Evolutionary conservation across 257 asterid genomes (phyloP).

Genomic region (Salvia hispanica): DNA sequence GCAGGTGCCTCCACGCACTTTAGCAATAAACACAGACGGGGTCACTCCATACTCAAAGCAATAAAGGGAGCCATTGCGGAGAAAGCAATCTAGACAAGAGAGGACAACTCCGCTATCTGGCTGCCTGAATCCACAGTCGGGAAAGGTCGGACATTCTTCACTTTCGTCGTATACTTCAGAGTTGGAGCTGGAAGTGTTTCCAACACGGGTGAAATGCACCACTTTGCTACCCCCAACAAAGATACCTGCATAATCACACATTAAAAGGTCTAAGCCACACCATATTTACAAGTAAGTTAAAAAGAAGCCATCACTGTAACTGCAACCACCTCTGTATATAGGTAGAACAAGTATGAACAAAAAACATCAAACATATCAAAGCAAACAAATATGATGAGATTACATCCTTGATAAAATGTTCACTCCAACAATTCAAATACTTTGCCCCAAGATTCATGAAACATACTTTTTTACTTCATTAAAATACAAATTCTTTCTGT

Average conservation of each 20-base stretch:
- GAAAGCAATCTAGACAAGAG: constrained; percentile 83
- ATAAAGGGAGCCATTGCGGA: constrained; percentile 62
- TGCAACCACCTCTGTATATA: not conserved
- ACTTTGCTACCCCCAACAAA: constrained; percentile 86
- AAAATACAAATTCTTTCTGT: not conserved
- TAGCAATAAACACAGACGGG: constrained; percentile 63
- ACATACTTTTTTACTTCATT: not conserved
- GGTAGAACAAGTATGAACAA: not conserved
- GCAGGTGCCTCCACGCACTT: constrained; percentile 86
- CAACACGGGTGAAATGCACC: constrained; percentile 72
- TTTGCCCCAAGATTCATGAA: constrained; percentile 1
- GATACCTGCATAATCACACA: constrained; percentile 52
- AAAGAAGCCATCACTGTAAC: not conserved
- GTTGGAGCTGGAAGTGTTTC: constrained; percentile 40
- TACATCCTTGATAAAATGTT: not conserved
- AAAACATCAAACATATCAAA: not conserved
- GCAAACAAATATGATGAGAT: not conserved
- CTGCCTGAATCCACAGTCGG: constrained; percentile 83
- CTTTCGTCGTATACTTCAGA: constrained; percentile 40
- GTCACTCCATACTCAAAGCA: constrained; percentile 68
- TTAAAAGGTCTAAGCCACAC: constrained; percentile 1
- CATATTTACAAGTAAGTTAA: not conserved
- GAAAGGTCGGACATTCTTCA: constrained; percentile 67
- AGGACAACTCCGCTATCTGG: constrained; percentile 66
- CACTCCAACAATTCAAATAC: not conserved